These are phyloP conservation scores for Fennellomyces sp. DNA, from an alignment of 371 early-diverging fungal species.

Conservation along the genomic window DNA sequence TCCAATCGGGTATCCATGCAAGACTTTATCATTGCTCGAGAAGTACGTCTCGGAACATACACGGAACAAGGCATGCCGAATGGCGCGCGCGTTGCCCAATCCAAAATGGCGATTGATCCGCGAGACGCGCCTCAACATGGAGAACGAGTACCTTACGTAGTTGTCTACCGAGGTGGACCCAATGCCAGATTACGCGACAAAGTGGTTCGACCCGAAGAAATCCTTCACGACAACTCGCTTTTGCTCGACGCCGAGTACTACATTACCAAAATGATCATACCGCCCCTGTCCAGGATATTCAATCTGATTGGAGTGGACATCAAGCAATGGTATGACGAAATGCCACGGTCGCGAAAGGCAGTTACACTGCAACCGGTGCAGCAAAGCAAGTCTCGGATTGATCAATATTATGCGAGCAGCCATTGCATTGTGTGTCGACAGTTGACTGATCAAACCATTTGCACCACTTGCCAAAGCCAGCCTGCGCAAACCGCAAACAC, in stretches of 20 bases:
- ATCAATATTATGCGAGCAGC: constrained; percentile 45
- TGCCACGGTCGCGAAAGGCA: constrained; percentile 55
- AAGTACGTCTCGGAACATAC: constrained; percentile 71
- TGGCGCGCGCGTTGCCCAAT: constrained; percentile 74
- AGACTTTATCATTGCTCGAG: constrained; percentile 88
- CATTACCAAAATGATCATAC: constrained; percentile 84
- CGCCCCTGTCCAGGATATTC: constrained; percentile 78
- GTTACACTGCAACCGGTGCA: constrained; percentile 7
- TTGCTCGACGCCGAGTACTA: constrained; percentile 80
- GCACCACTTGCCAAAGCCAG: constrained; percentile 20
- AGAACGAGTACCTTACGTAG: constrained; percentile 88
- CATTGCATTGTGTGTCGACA: constrained; percentile 41
- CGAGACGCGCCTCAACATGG: constrained; percentile 83
- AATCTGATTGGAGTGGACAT: constrained; percentile 78
- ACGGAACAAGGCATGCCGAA: constrained; percentile 60
- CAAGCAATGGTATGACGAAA: constrained; percentile 64
- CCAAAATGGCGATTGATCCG: constrained; percentile 68
- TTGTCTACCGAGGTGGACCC: constrained; percentile 67
- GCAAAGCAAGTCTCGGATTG: constrained; percentile 22
- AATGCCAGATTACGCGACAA: constrained; percentile 71
- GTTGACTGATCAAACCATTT: constrained; percentile 34
- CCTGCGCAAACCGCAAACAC: constrained; percentile 16
- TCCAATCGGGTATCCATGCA: constrained; percentile 65
- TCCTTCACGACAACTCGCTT: constrained; percentile 59
- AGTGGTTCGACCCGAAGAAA: constrained; percentile 69